Evolutionary conservation across 129 eudicot genomes (phyloP).

Genomic region (Cynara cardunculus): DNA sequence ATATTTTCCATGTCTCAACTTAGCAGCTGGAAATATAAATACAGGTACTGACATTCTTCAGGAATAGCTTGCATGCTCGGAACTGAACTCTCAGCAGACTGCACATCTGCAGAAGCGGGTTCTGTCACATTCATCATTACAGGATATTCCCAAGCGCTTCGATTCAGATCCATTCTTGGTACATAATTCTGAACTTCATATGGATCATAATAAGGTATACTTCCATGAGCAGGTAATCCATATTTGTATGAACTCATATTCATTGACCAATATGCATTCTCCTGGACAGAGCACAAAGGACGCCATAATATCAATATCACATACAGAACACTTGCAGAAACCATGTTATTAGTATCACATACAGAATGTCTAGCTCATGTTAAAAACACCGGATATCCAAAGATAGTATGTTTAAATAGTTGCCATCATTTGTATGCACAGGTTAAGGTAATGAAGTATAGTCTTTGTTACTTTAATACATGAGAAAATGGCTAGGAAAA

Average conservation of each 20-base stretch:
- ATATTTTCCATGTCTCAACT: constrained; percentile 13
- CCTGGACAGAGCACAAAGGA: constrained; percentile 37
- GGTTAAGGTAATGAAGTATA: neutral
- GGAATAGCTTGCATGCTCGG: constrained; percentile 60
- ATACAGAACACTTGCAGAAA: constrained; percentile 11
- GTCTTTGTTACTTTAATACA: neutral
- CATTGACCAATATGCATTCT: constrained; percentile 74
- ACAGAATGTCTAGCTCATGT: neutral
- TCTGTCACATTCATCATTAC: constrained; percentile 54
- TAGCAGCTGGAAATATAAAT: constrained; percentile 18
- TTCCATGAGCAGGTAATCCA: constrained; percentile 55
- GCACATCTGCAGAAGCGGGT: constrained; percentile 40
- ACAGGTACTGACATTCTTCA: constrained; percentile 71
- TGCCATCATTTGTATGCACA: neutral
- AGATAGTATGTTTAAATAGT: neutral
- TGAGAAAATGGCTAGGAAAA: neutral
- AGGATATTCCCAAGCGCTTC: constrained; percentile 86
- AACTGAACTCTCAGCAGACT: constrained; percentile 44
- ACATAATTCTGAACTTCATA: constrained; percentile 47
- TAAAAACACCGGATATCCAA: neutral
- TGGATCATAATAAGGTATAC: constrained; percentile 61
- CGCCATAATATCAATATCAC: constrained; percentile 4
- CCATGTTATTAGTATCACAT: neutral
- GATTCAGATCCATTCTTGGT: constrained; percentile 54
- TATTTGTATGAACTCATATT: constrained; percentile 72